Conservation (phyloP, 2,329 filamentous ascomycete genomes). For the Penicillium sp. region DNA sequence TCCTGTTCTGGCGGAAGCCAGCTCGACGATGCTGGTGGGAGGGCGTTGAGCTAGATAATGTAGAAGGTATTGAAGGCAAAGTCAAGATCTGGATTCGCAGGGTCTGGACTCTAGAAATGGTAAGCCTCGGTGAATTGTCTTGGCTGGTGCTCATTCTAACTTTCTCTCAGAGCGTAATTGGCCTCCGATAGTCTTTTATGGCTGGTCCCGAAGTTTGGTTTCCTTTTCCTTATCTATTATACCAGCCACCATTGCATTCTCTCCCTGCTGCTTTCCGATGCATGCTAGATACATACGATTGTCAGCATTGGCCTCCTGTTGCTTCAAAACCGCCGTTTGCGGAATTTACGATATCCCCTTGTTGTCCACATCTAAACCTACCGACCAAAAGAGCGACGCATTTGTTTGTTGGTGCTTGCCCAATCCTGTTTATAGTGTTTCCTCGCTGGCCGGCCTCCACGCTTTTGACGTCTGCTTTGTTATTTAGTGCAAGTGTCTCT, state of each 20-base stretch:
- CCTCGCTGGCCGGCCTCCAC: slow-evolving; percentile 24
- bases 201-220: slow-evolving; percentile 20
- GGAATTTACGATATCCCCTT: slow-evolving; percentile 31
- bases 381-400: slow-evolving; percentile 27
- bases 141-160: slow-evolving; percentile 24
- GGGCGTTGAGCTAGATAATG: slow-evolving; percentile 85
- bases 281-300: slow-evolving; percentile 22
- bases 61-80: slow-evolving; percentile 88
- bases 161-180: slow-evolving; percentile 73
- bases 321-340: slow-evolving; percentile 22
- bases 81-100: slow-evolving; percentile 98
- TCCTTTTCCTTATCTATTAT: slow-evolving; percentile 28
- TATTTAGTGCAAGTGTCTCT: not conserved
- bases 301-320: slow-evolving; percentile 21
- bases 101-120: slow-evolving; percentile 98
- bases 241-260: slow-evolving; percentile 24
- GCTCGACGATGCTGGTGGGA: slow-evolving; percentile 99
- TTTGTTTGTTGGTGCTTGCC: slow-evolving; percentile 25
- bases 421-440: slow-evolving; percentile 26
- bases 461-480: slow-evolving; percentile 18
- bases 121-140: slow-evolving; percentile 41
- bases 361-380: slow-evolving; percentile 19
- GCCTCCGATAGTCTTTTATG: slow-evolving; percentile 60
- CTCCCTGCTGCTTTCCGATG: slow-evolving; percentile 10
- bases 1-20: slow-evolving; percentile 98